Conservation (phyloP, 2,329 filamentous ascomycete genomes). For the Bipolaris cookei region DNA sequence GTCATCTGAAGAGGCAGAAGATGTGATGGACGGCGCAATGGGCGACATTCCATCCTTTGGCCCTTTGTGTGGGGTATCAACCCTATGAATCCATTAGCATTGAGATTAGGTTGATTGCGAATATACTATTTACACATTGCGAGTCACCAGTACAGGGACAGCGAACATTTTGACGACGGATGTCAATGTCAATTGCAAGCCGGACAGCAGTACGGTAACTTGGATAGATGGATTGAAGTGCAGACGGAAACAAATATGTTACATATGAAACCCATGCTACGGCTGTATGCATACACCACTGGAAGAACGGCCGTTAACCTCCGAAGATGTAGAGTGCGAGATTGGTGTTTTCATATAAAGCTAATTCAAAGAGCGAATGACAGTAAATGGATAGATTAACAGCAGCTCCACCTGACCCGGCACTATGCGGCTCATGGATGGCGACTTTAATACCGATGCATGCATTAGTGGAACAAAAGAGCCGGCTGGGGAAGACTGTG, state of each 20-base stretch:
- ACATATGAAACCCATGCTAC: neutral
- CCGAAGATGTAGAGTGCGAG: conserved; percentile 20
- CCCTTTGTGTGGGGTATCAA: conserved; percentile 18
- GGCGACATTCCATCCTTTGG: conserved; percentile 10
- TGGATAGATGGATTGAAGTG: neutral
- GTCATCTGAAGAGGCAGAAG: conserved; percentile 17
- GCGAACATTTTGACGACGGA: conserved; percentile 24
- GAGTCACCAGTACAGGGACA: conserved; percentile 19
- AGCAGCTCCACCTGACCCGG: conserved; percentile 26
- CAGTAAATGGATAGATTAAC: conserved; percentile 17
- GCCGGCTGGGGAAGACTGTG: conserved; percentile 24
- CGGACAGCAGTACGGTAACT: neutral
- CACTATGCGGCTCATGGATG: conserved; percentile 33
- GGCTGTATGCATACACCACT: conserved; percentile 23
- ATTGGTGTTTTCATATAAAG: conserved; percentile 31
- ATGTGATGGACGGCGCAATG: conserved; percentile 9
- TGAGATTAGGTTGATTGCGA: neutral
- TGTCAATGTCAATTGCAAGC: neutral
- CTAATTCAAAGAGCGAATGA: conserved; percentile 24
- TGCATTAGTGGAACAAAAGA: conserved; percentile 26
- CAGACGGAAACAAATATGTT: conserved; percentile 4
- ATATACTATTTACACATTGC: conserved; percentile 24
- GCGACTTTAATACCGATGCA: conserved; percentile 29
- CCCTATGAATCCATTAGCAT: conserved; percentile 19
- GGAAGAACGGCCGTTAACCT: conserved; percentile 21